Evolutionary conservation across 1,284 basidiomycete species (phyloP), one percentile per base, ranked within the genome.

Genomic region (Fomes fomentarius): DNA sequence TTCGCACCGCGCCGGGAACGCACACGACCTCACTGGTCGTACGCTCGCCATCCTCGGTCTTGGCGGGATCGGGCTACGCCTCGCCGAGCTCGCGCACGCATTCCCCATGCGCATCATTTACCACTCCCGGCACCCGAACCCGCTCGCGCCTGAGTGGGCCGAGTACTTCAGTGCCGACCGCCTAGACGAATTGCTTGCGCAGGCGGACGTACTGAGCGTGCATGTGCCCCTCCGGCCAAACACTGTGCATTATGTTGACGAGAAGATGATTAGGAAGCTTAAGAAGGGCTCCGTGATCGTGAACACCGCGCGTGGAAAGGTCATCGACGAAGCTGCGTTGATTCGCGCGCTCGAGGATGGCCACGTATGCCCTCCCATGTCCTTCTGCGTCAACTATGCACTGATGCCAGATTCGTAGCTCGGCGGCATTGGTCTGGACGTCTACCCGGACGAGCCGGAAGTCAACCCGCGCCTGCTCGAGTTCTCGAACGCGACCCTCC

Each of bases 91-190:
- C 52, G 83, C 77, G 0, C 85, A 82, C 49, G 83, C 85, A 0
- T 91, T 94, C 72, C 89, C 88, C 12, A 95, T 96, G 94, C 84
- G 92, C 50, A 77, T 95, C 50, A 81, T 96, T 58, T 93, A 96
- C 71, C 87, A 96, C 75, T 86, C 78, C 31, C 82, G 94, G 28
- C 72, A 75, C 34, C 84, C 78, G 48, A 80, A 78, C 37, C 63
- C 71, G 12, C 68, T 77, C 52, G 85, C 84, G 7, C 92, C 93
- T 1, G 78, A 76, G 53, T 93, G 88, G 79, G 85, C 84, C 57
- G 85, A 88, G 64, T 97, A 96, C 70, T 85, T 87, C 61, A 73
- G 77, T 26, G 68, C 67, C 47, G 74, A 74, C 25, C 76, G 81
- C 49, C 71, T 93, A 38, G 85, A 93, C 50, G 87, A 87, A 68